phyloP scores from a whole-genome alignment of 2,329 filamentous ascomycete genomes.

The Sporothrix luriei region DNA sequence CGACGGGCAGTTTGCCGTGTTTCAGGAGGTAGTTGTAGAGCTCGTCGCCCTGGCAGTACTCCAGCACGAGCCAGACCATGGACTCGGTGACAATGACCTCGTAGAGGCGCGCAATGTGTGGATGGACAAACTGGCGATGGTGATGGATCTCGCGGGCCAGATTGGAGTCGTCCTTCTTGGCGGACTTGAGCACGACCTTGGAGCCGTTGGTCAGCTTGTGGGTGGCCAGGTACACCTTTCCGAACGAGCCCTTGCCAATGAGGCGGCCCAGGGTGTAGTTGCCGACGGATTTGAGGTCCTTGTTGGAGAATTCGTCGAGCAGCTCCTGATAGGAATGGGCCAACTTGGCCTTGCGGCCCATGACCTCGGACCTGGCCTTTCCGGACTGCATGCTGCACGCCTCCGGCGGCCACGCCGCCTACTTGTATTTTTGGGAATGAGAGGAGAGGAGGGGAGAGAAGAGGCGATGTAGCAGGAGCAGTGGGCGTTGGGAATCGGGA shows the following conservation, averaged over 20 bases:
- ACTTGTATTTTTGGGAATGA: background rate
- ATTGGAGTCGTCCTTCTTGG: slow-evolving; percentile 93
- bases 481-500: background rate
- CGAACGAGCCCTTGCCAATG: slow-evolving; percentile 97
- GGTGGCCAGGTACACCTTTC: slow-evolving; percentile 92
- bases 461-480: background rate
- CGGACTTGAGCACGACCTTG: slow-evolving; percentile 98
- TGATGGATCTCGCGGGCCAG: slow-evolving; percentile 97
- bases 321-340: slow-evolving; percentile 95
- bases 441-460: background rate
- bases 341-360: slow-evolving; percentile 75
- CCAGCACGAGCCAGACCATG: slow-evolving; percentile 92
- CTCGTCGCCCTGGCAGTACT: slow-evolving; percentile 96
- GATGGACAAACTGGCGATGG: slow-evolving; percentile 95
- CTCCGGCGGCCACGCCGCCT: slow-evolving; percentile 31
- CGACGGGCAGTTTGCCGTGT: slow-evolving; percentile 78
- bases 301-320: slow-evolving; percentile 92
- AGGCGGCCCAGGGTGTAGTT: slow-evolving; percentile 91
- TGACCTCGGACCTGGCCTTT: slow-evolving; percentile 73
- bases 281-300: slow-evolving; percentile 87
- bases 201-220: slow-evolving; percentile 99
- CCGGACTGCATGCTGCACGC: slow-evolving; percentile 47
- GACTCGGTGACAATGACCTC: slow-evolving; percentile 97
- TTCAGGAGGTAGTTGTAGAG: slow-evolving; percentile 93
- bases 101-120: slow-evolving; percentile 93